phyloP scores from a whole-genome alignment of 2,329 filamentous ascomycete species.

The Aspergillus tamarii region DNA sequence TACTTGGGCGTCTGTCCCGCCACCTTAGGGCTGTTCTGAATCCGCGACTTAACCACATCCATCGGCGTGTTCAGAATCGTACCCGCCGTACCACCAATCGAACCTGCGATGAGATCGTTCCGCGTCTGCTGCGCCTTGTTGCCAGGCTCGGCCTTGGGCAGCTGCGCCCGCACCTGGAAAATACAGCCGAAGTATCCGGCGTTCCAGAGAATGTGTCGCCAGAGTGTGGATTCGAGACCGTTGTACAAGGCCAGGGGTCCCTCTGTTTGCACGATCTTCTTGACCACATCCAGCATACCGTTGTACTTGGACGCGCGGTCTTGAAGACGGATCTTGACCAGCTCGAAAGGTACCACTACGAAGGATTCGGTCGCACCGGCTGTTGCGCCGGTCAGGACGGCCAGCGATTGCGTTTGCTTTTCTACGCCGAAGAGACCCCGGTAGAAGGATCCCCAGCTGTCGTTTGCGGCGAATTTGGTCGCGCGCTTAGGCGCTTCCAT shows the following conservation, averaged over 20 bases:
- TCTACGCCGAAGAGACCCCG: constrained; percentile 79
- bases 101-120: constrained; percentile 86
- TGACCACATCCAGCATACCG: constrained; percentile 56
- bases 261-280: constrained; percentile 76
- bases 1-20: constrained; percentile 87
- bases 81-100: constrained; percentile 84
- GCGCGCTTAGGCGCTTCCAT: constrained; percentile 98
- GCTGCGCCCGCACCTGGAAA: constrained; percentile 86
- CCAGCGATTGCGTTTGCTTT: constrained; percentile 90
- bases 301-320: constrained; percentile 83
- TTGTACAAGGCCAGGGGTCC: constrained; percentile 91
- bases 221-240: constrained; percentile 93
- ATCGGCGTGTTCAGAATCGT: constrained; percentile 93
- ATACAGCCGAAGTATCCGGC: constrained; percentile 97
- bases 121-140: constrained; percentile 79
- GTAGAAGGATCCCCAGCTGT: constrained; percentile 96
- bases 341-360: constrained; percentile 96
- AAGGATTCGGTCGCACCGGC: constrained; percentile 95
- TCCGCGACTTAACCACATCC: constrained; percentile 97
- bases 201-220: constrained; percentile 95
- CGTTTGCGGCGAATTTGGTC: constrained; percentile 98
- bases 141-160: constrained; percentile 71
- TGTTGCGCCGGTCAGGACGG: constrained; percentile 88
- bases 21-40: constrained; percentile 89
- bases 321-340: constrained; percentile 97